Evolutionary conservation across 805 yeast genomes (phyloP).

Genomic region (Ascoidea asiatica): DNA sequence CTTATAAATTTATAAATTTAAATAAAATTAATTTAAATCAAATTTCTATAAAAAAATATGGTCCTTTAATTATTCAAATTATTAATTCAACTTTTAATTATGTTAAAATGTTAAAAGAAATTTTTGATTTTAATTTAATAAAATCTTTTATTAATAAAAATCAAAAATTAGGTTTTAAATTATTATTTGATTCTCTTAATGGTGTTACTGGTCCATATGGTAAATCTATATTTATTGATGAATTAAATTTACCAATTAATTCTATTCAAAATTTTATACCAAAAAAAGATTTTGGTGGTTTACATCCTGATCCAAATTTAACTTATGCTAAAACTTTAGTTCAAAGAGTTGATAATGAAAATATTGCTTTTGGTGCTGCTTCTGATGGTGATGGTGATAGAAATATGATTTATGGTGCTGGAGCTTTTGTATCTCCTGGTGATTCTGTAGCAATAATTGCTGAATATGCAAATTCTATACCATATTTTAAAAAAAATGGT

Average conservation of each 20-base stretch:
- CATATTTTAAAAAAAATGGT: conserved; percentile 81
- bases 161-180: conserved; percentile 42
- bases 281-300: conserved; percentile 87
- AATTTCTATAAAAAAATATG: conserved; percentile 37
- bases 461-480: conserved; percentile 81
- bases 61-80: conserved; percentile 54
- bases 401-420: conserved; percentile 95
- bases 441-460: conserved; percentile 96
- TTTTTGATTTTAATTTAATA: conserved; percentile 80
- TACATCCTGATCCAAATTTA: conserved; percentile 96
- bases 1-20: conserved; percentile 49
- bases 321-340: conserved; percentile 88
- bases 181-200: conserved; percentile 79
- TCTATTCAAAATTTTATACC: conserved; percentile 73
- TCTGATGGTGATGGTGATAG: conserved; percentile 99
- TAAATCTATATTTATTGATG: conserved; percentile 65
- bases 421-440: conserved; percentile 94
- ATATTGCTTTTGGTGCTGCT: conserved; percentile 92
- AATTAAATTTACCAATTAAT: conserved; percentile 59
- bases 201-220: conserved; percentile 99
- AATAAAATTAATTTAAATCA: conserved; percentile 50
- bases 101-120: conserved; percentile 63
- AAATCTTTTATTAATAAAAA: conserved; percentile 46
- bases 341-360: conserved; percentile 65
- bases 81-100: conserved; percentile 75